Evolutionary conservation across 352 stramenopile genomes (phyloP), one percentile per base, ranked within the genome.

Genomic region (Thraustochytrium sp.): DNA sequence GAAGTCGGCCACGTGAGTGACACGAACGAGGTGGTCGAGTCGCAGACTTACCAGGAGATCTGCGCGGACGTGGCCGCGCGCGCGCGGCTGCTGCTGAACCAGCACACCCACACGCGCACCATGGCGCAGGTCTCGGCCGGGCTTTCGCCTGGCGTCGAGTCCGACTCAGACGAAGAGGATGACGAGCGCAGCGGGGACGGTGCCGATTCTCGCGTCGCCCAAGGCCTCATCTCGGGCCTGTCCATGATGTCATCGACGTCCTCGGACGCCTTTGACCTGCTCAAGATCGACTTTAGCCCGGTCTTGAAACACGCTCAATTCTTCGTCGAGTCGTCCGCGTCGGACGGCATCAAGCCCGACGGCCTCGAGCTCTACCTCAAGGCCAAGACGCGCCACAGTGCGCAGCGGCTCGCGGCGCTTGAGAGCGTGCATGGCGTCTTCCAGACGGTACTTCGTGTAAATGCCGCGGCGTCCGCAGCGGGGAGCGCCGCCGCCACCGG

Each of bases 281-380:
- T 31, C 2, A 46, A 72, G 23, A 64, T 55, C 2, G 42, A 77
- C 46, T 62, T 62, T 62, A 36, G 29, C 18, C 65, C 65, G 11
- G 26, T 55, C 13, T 36, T 80, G 9, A 46, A 63, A 21, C 68
- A 80, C 51, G 68, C 68, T 8, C 31, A 80, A 3, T 48, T 29
- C 34, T 80, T 80, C 38, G 37, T 80, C 13, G 68, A 55, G 1
- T 61, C 68, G 4, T 46, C 68, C 11, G 68, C 68, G 18, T 63
- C 42, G 2, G 68, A 80, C 8, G 48, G 53, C 31, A 80, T 80
- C 53, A 80, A 80, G 42, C 34, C 68, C 31, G 68, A 80, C 34
- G 26, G 53, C n/a, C 51, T 80, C 13, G 68, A 80, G 38, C 53
- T 80, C 34, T 80, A 80, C 26, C 68, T 80, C 51, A 80, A 80